phyloP scores from a whole-genome alignment of 371 early-diverging fungal genomes.

The Choanephora cucurbitarum region DNA sequence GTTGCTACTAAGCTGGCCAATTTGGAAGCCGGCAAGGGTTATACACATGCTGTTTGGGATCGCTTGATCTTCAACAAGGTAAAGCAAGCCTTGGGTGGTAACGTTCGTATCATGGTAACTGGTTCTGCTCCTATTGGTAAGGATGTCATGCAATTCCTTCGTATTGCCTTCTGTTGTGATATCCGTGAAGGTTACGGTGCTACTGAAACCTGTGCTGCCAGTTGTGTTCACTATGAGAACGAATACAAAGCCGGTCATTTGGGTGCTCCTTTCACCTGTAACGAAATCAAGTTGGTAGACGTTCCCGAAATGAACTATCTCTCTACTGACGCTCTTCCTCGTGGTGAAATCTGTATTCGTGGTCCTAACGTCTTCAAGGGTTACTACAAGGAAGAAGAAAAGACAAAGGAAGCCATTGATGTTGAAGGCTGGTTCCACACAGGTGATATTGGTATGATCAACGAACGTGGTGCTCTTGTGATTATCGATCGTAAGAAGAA shows the following conservation, averaged over 20 bases:
- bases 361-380: slow-evolving; percentile 82
- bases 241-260: slow-evolving; percentile 72
- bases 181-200: slow-evolving; percentile 89
- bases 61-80: slow-evolving; percentile 85
- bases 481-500: slow-evolving; percentile 98
- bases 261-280: slow-evolving; percentile 66
- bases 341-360: slow-evolving; percentile 91
- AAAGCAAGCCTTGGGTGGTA: slow-evolving; percentile 86
- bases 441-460: slow-evolving; percentile 84
- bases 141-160: slow-evolving; percentile 87
- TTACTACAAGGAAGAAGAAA: slow-evolving; percentile 82
- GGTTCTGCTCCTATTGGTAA: slow-evolving; percentile 93
- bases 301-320: slow-evolving; percentile 90
- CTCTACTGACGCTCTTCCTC: slow-evolving; percentile 77
- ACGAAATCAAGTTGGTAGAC: slow-evolving; percentile 85
- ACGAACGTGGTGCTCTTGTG: slow-evolving; percentile 63
- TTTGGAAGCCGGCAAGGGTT: slow-evolving; percentile 60
- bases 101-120: slow-evolving; percentile 75
- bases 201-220: slow-evolving; percentile 81
- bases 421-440: slow-evolving; percentile 93
- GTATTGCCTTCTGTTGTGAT: slow-evolving; percentile 73
- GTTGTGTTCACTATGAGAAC: slow-evolving; percentile 45
- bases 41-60: slow-evolving; percentile 87
- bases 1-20: slow-evolving; percentile 60
- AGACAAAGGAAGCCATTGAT: slow-evolving; percentile 81